A percentile compares a stretch with the other conserved stretches of the same genome.
Conservation (phyloP, 2,329 filamentous ascomycete genomes). For the Aspergillus ibericus region DNA sequence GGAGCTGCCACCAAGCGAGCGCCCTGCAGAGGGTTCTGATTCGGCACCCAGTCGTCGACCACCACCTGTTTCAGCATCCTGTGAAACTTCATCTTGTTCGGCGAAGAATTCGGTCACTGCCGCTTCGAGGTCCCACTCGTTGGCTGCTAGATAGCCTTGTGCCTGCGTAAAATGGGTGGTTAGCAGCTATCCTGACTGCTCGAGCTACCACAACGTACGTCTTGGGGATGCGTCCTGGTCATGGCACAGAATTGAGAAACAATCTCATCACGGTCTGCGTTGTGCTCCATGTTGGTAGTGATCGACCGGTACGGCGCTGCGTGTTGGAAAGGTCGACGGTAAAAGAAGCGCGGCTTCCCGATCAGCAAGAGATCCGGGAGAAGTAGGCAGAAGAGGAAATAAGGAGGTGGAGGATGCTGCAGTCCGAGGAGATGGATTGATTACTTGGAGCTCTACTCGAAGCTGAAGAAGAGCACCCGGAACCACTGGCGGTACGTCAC, state of each 20-base stretch:
- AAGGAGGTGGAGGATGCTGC: background rate
- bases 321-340: background rate
- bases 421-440: background rate
- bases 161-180: constrained; percentile 53
- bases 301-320: background rate
- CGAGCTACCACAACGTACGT: constrained; percentile 39
- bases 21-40: constrained; percentile 27
- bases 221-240: constrained; percentile 52
- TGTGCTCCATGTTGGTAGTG: constrained; percentile 34
- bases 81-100: constrained; percentile 43
- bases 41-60: constrained; percentile 27
- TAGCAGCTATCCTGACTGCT: background rate
- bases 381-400: background rate
- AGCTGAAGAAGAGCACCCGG: constrained; percentile 10
- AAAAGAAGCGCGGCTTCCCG: background rate
- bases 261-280: constrained; percentile 42
- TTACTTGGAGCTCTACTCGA: constrained; percentile 1
- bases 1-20: constrained; percentile 34
- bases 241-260: constrained; percentile 57
- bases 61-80: constrained; percentile 32
- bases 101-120: constrained; percentile 64
- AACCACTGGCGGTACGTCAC: constrained; percentile 34
- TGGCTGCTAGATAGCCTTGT: constrained; percentile 63
- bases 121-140: constrained; percentile 65
- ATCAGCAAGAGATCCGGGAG: background rate